Evolutionary conservation across 371 early-diverging fungal species (phyloP).

Genomic region (Circinella umbellata): DNA sequence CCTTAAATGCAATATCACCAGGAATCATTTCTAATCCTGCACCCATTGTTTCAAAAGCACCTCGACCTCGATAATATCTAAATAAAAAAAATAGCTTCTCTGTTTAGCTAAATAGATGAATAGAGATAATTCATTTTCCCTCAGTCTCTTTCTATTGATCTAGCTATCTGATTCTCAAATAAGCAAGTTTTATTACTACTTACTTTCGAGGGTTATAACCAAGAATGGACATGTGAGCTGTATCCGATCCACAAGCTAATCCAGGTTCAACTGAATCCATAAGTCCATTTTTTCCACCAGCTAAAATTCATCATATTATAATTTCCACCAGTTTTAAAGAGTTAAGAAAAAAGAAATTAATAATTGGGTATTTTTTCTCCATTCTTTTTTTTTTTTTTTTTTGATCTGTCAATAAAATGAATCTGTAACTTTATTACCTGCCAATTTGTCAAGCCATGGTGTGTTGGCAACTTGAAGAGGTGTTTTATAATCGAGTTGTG

Average conservation of each 20-base stretch:
- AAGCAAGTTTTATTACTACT: not conserved
- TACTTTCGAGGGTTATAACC: constrained; percentile 33
- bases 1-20: constrained; percentile 65
- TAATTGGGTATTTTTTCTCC: not conserved
- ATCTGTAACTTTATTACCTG: constrained; percentile 26
- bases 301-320: constrained; percentile 14
- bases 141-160: no score
- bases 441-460: constrained; percentile 48
- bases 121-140: no score
- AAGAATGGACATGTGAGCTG: constrained; percentile 50
- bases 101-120: not conserved
- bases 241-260: constrained; percentile 61
- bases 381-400: not conserved
- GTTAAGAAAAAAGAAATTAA: constrained; percentile 8
- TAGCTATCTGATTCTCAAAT: no score
- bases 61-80: constrained; percentile 57
- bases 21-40: constrained; percentile 58
- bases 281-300: constrained; percentile 46
- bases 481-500: constrained; percentile 34
- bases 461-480: constrained; percentile 49
- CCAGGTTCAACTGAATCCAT: constrained; percentile 63
- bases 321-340: not conserved
- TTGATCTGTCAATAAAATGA: no score
- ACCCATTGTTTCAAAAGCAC: constrained; percentile 64
- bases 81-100: not conserved